Conservation (phyloP, 495 filamentous ascomycete genomes). For the Cenococcum geophilum region DNA sequence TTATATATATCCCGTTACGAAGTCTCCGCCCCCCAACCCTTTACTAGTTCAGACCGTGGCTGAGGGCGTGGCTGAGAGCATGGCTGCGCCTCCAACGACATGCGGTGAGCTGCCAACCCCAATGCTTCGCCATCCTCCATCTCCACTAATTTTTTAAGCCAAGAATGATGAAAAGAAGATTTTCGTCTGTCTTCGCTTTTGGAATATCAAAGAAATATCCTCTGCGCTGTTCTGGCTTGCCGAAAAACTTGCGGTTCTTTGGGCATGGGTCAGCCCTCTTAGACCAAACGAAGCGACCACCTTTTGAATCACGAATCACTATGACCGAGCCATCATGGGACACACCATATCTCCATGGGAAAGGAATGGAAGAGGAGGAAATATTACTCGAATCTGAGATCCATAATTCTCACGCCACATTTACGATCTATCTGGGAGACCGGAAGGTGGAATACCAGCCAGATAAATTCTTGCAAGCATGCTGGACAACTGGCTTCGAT, state of each 20-base stretch:
- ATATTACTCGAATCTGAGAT: not conserved
- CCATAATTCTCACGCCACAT: not conserved
- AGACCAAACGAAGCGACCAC: conserved; percentile 1
- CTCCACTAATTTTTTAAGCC: not conserved
- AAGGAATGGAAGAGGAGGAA: conserved; percentile 1
- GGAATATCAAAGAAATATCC: not conserved
- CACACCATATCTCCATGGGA: conserved; percentile 5
- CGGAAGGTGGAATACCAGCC: not conserved
- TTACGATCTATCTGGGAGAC: conserved; percentile 5
- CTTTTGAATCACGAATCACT: not conserved
- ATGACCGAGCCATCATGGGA: conserved; percentile 4
- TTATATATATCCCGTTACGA: not conserved
- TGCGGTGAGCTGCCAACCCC: not conserved
- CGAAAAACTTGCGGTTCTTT: not conserved
- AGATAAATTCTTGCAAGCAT: conserved; percentile 4
- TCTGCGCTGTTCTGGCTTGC: not conserved
- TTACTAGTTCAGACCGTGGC: not conserved
- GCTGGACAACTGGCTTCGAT: conserved; percentile 1
- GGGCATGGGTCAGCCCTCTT: not conserved
- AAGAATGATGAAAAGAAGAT: not conserved
- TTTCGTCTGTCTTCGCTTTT: not conserved
- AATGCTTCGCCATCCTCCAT: conserved; percentile 1
- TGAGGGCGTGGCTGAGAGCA: conserved; percentile 1
- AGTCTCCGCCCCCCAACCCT: not conserved
- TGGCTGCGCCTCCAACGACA: conserved; percentile 2